Evolutionary conservation across 1,284 basidiomycete species (phyloP).

Genomic region (Tilletia caries): DNA sequence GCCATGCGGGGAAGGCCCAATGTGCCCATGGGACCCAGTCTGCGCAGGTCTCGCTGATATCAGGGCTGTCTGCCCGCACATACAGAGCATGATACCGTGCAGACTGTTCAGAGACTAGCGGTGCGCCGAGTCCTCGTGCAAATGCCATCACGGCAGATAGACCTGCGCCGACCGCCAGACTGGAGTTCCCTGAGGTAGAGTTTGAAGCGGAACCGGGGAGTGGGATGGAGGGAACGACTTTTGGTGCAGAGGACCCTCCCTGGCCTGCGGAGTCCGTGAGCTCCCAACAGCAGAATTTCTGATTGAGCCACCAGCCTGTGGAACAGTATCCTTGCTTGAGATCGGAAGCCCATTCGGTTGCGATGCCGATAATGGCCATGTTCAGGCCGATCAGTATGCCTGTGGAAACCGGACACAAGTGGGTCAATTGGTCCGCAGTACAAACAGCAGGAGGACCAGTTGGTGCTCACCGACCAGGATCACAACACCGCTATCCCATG

Average conservation of each 20-base stretch:
- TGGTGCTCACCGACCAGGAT: constrained; percentile 39
- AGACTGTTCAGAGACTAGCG: constrained; percentile 15
- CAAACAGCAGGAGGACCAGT: constrained; percentile 3
- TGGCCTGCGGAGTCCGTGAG: constrained; percentile 47
- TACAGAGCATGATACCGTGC: not conserved
- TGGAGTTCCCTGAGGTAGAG: not conserved
- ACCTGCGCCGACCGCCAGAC: constrained; percentile 15
- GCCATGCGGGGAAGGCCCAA: constrained; percentile 71
- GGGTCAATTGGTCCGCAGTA: too few relatives aligned
- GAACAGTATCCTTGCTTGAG: constrained; percentile 95
- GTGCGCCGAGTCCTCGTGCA: constrained; percentile 14
- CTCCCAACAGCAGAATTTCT: constrained; percentile 98
- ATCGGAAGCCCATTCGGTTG: constrained; percentile 97
- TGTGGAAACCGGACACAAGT: not conserved
- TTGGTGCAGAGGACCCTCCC: constrained; percentile 19
- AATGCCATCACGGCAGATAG: constrained; percentile 62
- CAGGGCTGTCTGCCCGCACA: not conserved
- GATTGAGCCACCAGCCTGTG: constrained; percentile 96
- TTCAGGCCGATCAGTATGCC: constrained; percentile 73
- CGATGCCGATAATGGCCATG: constrained; percentile 88
- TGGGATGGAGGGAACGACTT: not conserved
- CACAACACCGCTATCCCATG: constrained; percentile 47
- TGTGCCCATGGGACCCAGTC: constrained; percentile 92
- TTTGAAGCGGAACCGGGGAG: not conserved
- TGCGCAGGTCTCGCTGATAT: constrained; percentile 67